These are phyloP conservation scores for Lenzites betulinus DNA, from an alignment of 768 basidiomycete genomes.

Conservation along the genomic window DNA sequence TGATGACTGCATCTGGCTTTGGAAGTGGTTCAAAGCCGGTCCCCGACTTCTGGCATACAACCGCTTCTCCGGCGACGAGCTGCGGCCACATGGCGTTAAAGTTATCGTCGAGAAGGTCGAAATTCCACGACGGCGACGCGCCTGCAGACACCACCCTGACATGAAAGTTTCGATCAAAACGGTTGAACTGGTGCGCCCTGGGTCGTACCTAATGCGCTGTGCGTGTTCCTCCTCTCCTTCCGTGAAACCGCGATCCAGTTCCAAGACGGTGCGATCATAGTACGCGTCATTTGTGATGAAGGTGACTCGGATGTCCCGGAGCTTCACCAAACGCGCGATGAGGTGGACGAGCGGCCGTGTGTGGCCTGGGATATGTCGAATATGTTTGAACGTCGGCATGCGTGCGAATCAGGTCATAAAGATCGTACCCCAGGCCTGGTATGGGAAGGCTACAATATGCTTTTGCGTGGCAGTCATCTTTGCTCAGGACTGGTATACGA, in stretches of 20 bases:
- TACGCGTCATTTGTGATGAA: conserved; percentile 12
- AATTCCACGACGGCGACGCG: neutral
- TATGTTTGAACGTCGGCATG: neutral
- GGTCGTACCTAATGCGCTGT: conserved; percentile 4
- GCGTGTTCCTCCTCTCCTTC: conserved; percentile 2
- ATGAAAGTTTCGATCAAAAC: neutral
- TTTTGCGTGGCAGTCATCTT: neutral
- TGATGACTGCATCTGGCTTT: conserved; percentile 14
- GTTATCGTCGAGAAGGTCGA: neutral
- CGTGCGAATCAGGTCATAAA: neutral
- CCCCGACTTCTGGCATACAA: conserved; percentile 15
- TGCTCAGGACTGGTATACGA: no score
- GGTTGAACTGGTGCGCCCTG: neutral
- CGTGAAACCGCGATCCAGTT: conserved; percentile 15
- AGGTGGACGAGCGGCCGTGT: conserved; percentile 18
- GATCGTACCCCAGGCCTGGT: neutral
- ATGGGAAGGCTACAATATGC: neutral
- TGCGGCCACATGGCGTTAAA: conserved; percentile 13
- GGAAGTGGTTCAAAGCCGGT: neutral
- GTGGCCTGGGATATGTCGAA: conserved; percentile 17
- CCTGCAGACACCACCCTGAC: conserved; percentile 17
- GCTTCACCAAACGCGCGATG: conserved; percentile 14
- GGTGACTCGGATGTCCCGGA: conserved; percentile 10
- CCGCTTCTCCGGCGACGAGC: conserved; percentile 2
- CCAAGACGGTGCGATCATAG: conserved; percentile 8